phyloP scores from a whole-genome alignment of 768 basidiomycete genomes.

The Leccinum variicolor region DNA sequence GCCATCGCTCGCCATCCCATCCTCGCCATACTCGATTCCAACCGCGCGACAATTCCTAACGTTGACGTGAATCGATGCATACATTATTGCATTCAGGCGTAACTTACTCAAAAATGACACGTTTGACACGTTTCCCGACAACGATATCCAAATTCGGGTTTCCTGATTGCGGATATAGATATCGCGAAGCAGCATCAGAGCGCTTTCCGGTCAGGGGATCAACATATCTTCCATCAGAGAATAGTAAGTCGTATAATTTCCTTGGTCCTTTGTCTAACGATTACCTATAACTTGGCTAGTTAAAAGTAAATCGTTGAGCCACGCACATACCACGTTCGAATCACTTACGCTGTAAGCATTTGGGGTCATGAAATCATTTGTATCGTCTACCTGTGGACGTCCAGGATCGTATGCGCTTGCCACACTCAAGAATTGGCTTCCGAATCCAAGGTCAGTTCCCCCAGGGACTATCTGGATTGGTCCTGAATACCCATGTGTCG shows the following conservation, averaged over 20 bases:
- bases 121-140: slow-evolving; percentile 19
- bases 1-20: not conserved
- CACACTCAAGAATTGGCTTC: slow-evolving; percentile 45
- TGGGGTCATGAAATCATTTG: slow-evolving; percentile 30
- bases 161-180: slow-evolving; percentile 32
- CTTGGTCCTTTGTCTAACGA: not conserved
- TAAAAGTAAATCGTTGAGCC: not conserved
- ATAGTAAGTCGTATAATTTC: not conserved
- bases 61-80: not conserved
- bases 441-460: slow-evolving; percentile 8
- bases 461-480: slow-evolving; percentile 26
- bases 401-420: slow-evolving; percentile 46
- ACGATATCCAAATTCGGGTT: slow-evolving; percentile 29
- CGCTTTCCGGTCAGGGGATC: slow-evolving; percentile 36
- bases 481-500: slow-evolving; percentile 36
- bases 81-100: not conserved
- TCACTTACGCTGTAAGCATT: slow-evolving; percentile 26
- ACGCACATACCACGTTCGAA: not conserved
- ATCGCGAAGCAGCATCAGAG: slow-evolving; percentile 29
- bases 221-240: slow-evolving; percentile 44
- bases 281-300: slow-evolving; percentile 20
- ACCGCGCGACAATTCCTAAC: slow-evolving; percentile 32
- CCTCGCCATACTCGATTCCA: slow-evolving; percentile 34
- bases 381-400: slow-evolving; percentile 31
- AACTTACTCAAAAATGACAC: not conserved